These are phyloP conservation scores for Thermothelomyces thermophilus DNA, from an alignment of 2,329 filamentous ascomycete genomes.

Conservation along the genomic window DNA sequence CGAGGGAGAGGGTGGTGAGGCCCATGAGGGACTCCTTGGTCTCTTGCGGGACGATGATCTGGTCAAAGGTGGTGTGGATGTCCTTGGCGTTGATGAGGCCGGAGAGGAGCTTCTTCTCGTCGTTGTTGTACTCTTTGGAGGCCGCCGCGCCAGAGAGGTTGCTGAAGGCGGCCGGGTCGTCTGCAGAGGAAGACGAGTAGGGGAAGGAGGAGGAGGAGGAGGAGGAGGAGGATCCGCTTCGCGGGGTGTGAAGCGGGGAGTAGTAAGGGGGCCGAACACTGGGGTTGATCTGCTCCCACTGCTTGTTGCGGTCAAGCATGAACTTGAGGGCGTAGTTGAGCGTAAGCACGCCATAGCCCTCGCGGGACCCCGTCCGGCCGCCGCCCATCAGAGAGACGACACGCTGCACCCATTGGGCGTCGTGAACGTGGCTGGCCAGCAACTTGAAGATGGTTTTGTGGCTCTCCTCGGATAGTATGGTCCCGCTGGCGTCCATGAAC, in stretches of 20 bases:
- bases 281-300: slow-evolving; percentile 23
- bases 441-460: background rate
- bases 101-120: slow-evolving; percentile 75
- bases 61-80: slow-evolving; percentile 79
- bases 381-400: slow-evolving; percentile 27
- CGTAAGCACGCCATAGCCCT: slow-evolving; percentile 12
- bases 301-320: slow-evolving; percentile 25
- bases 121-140: slow-evolving; percentile 45
- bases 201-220: background rate
- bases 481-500: background rate
- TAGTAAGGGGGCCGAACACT: slow-evolving; percentile 26
- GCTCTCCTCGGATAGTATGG: slow-evolving; percentile 4
- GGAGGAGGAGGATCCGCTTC: background rate
- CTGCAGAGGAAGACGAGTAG: background rate
- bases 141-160: slow-evolving; percentile 28
- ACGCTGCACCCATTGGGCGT: slow-evolving; percentile 31
- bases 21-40: slow-evolving; percentile 85
- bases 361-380: slow-evolving; percentile 11
- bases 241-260: slow-evolving; percentile 20
- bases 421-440: slow-evolving; percentile 24
- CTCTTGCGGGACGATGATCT: slow-evolving; percentile 75
- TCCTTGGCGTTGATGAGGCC: slow-evolving; percentile 77
- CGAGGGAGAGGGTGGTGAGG: slow-evolving; percentile 77
- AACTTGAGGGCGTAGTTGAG: slow-evolving; percentile 26
- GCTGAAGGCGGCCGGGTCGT: slow-evolving; percentile 12